phyloP scores from a whole-genome alignment of 2,329 filamentous ascomycete genomes.

The Escovopsis weberi region DNA sequence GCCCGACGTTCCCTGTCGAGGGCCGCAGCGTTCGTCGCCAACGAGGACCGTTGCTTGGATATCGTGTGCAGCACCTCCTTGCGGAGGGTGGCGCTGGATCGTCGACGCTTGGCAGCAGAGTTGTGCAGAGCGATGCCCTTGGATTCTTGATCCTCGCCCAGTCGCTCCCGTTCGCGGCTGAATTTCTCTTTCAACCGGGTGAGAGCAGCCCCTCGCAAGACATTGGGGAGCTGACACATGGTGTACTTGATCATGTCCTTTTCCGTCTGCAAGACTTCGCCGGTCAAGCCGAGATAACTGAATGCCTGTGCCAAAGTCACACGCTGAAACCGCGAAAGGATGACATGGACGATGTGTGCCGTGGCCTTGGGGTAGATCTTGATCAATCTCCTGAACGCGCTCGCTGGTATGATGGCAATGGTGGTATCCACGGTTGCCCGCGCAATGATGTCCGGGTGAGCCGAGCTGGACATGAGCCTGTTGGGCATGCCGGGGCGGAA shows the following conservation, averaged over 20 bases:
- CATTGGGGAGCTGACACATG: conserved; percentile 79
- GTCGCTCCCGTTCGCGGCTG: conserved; percentile 64
- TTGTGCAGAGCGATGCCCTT: conserved; percentile 97
- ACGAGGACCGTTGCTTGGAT: conserved; percentile 31
- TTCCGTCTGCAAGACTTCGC: conserved; percentile 84
- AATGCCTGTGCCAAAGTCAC: conserved; percentile 92
- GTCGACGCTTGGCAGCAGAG: conserved; percentile 47
- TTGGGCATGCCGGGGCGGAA: conserved; percentile 23
- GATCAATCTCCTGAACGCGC: conserved; percentile 83
- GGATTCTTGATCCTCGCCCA: conserved; percentile 58
- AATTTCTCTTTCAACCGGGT: conserved; percentile 89
- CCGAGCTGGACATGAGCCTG: conserved; percentile 50
- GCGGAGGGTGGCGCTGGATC: conserved; percentile 59
- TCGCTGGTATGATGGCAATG: conserved; percentile 94
- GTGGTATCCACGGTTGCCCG: conserved; percentile 92
- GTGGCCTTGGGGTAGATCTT: conserved; percentile 92
- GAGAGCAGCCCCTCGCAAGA: conserved; percentile 70
- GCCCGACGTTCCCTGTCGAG: conserved; percentile 27
- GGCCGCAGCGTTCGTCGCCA: conserved; percentile 25
- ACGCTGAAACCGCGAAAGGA: conserved; percentile 81
- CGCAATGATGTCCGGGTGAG: conserved; percentile 94
- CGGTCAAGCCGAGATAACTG: conserved; percentile 82
- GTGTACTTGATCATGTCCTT: conserved; percentile 90
- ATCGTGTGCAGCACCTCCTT: conserved; percentile 67
- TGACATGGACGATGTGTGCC: conserved; percentile 94